Evolutionary conservation across 192 early-diverging fungal species (phyloP).

Genomic region (Entrophospora sp.): DNA sequence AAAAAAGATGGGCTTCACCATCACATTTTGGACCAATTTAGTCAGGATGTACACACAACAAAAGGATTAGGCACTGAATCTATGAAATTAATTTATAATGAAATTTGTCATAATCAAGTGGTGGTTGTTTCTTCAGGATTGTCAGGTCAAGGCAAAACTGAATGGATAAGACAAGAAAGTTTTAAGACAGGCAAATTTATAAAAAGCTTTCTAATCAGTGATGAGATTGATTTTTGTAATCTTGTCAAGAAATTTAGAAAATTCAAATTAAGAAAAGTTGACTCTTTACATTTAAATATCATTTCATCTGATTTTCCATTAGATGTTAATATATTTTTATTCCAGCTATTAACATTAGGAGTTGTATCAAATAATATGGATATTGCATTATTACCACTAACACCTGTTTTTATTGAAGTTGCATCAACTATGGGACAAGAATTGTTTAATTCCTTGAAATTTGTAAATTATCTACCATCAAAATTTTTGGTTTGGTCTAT

Average conservation of each 20-base stretch:
- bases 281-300: constrained; percentile 20
- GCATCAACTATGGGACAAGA: constrained; percentile 17
- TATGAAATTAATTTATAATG: background rate
- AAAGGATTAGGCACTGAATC: background rate
- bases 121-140: constrained; percentile 17
- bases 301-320: background rate
- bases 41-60: background rate
- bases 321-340: constrained; percentile 22
- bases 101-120: constrained; percentile 5
- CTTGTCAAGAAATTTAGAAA: constrained; percentile 2
- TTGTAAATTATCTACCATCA: background rate
- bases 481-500: constrained; percentile 17
- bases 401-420: constrained; percentile 15
- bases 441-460: constrained; percentile 3
- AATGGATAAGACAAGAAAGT: constrained; percentile 10
- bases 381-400: constrained; percentile 6
- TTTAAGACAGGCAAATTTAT: background rate
- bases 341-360: constrained; percentile 14
- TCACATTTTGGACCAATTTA: constrained; percentile 19
- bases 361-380: background rate
- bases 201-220: constrained; percentile 16
- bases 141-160: constrained; percentile 22
- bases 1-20: constrained; percentile 1
- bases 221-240: background rate
- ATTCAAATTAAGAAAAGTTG: background rate